Base-by-base conservation (phyloP, 495 filamentous ascomycete species). In the Penicillium bovifimosum region DNA sequence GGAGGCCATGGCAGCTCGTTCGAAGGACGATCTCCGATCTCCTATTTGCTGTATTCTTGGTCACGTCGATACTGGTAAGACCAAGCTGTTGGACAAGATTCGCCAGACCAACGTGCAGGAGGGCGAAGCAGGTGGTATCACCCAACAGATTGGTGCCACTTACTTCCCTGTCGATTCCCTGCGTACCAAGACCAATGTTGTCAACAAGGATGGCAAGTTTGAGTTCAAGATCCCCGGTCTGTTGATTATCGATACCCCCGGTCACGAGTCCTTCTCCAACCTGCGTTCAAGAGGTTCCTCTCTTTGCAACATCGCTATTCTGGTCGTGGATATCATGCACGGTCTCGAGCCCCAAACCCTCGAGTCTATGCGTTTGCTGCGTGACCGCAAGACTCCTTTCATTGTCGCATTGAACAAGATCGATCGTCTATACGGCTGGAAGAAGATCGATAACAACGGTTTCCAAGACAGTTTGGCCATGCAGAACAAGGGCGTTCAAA, bases 251-350 rank as follows among this genome's bases (percentile, higher is more conserved):
- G 95, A 99, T 76, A 99, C 95, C 6, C 95, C 95, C 61, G 95
- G 95, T 76, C 95, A 99, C 89, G 95, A 99, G 79, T 97, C 93
- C 59, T 99, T 99, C 82, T 95, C 92, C 48, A 99, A 99, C 74
- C 69, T 99, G 53, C 87, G 95, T 51, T 96, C 91, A 50, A 81
- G 95, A 73, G 95, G 95, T 69, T 96, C 91, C 34, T 96, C 91
- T 41, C 85, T 99, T 44, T 99, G 95, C 70, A 99, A 99, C 75
- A 97, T 99, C 72, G 95, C 95, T 63, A 99, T 99, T 66, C 76
- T 99, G 53, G 95, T 99, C 18, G 91, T 99, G 57, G 95, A 99
- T 79, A 99, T 99, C 64, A 99, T 99, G 95, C 95, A 99, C 78
- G 95, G 95, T 64, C 82, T 99, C 41, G 95, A 99, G 69, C 95